These are phyloP conservation scores for Sinapis alba DNA, from an alignment of 441 rosid genomes.

Conservation along the genomic window DNA sequence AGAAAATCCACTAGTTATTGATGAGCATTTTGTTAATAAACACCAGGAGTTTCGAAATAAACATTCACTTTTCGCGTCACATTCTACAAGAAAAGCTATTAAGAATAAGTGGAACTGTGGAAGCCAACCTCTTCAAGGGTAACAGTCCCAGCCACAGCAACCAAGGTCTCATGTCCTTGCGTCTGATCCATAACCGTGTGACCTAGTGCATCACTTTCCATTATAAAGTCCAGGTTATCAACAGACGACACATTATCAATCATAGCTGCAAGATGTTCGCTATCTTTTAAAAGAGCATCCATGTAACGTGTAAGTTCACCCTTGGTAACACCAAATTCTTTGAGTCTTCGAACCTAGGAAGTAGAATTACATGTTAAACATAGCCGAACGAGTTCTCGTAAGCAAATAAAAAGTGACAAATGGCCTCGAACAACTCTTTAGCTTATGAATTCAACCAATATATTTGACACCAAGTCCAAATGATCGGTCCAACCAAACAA, in stretches of 20 bases:
- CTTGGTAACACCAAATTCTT: conserved; percentile 98
- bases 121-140: conserved; percentile 87
- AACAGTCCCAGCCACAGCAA: conserved; percentile 88
- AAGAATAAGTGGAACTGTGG: conserved; percentile 1
- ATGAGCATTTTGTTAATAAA: conserved; percentile 14
- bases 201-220: conserved; percentile 98
- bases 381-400: conserved; percentile 13
- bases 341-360: conserved; percentile 91
- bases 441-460: conserved; percentile 19
- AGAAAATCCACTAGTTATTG: conserved; percentile 11
- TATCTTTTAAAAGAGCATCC: conserved; percentile 97
- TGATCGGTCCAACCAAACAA: conserved; percentile 15
- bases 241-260: conserved; percentile 98
- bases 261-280: conserved; percentile 99
- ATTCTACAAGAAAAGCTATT: conserved; percentile 8
- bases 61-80: not conserved
- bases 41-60: conserved; percentile 12
- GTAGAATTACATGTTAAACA: conserved; percentile 38
- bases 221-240: conserved; percentile 97
- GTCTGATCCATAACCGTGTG: conserved; percentile 98
- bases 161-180: conserved; percentile 95
- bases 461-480: conserved; percentile 13
- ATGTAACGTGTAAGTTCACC: conserved; percentile 98
- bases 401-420: conserved; percentile 7
- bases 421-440: conserved; percentile 3